phyloP scores from a whole-genome alignment of 1,139 yeast species.

The Nakaseomyces kungkrabaensis region DNA sequence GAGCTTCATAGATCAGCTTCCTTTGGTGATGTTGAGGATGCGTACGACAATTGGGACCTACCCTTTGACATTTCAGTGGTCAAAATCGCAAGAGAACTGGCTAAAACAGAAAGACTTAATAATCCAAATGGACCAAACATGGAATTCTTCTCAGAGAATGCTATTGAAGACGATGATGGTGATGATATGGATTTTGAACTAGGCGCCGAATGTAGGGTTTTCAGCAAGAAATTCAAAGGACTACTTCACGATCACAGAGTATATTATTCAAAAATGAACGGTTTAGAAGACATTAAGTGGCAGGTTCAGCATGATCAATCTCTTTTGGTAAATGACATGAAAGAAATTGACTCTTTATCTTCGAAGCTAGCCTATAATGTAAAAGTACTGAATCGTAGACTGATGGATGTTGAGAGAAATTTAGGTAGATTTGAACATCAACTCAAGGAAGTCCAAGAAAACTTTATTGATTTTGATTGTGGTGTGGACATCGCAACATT shows the following conservation, averaged over 20 bases:
- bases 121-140: constrained; percentile 1
- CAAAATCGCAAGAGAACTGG: constrained; percentile 25
- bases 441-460: background rate
- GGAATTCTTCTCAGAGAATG: background rate
- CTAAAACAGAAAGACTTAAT: constrained; percentile 6
- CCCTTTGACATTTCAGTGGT: constrained; percentile 29
- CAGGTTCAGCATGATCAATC: constrained; percentile 27
- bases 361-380: constrained; percentile 3
- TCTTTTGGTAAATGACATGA: constrained; percentile 30
- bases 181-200: constrained; percentile 16
- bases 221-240: constrained; percentile 2
- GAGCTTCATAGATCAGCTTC: background rate
- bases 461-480: constrained; percentile 1
- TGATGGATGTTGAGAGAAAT: constrained; percentile 4
- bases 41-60: constrained; percentile 28
- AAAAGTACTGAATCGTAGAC: constrained; percentile 1
- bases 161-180: constrained; percentile 5
- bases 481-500: background rate
- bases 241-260: background rate
- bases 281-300: background rate
- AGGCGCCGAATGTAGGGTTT: constrained; percentile 15
- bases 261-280: constrained; percentile 8
- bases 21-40: constrained; percentile 31
- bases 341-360: background rate
- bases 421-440: constrained; percentile 3